Evolutionary conservation across 805 yeast genomes (phyloP).

Genomic region (Schizosaccharomyces octosporus): DNA sequence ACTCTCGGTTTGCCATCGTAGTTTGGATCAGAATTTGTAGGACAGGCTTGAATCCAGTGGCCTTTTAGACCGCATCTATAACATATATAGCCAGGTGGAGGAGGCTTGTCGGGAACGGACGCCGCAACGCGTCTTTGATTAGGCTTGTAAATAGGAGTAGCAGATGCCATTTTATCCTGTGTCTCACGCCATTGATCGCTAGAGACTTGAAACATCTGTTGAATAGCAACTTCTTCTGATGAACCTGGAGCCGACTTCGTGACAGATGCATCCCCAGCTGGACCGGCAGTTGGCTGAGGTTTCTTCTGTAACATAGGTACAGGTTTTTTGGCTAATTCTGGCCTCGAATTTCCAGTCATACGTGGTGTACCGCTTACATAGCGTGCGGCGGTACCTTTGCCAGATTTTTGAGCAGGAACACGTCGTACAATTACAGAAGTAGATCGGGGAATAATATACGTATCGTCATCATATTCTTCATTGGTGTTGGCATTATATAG

Average conservation of each 20-base stretch:
- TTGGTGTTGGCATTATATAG: constrained; percentile 46
- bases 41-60: constrained; percentile 92
- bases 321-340: constrained; percentile 2
- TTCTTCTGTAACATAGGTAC: background rate
- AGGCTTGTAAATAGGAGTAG: constrained; percentile 40
- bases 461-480: constrained; percentile 67
- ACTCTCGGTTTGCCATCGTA: constrained; percentile 71
- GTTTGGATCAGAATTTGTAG: constrained; percentile 74
- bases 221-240: constrained; percentile 64
- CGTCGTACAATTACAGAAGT: constrained; percentile 54
- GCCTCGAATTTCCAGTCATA: constrained; percentile 21
- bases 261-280: constrained; percentile 4
- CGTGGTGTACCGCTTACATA: constrained; percentile 39
- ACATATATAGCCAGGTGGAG: constrained; percentile 91
- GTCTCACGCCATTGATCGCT: constrained; percentile 87
- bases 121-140: constrained; percentile 3
- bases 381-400: constrained; percentile 30
- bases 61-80: constrained; percentile 89
- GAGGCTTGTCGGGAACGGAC: constrained; percentile 33
- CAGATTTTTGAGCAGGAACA: constrained; percentile 35
- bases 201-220: constrained; percentile 78
- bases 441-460: constrained; percentile 74
- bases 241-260: constrained; percentile 17
- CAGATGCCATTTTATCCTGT: constrained; percentile 71
- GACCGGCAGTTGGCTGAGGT: constrained; percentile 13